Conservation (phyloP, 83 land plant genomes). For the Picea engelmannii region DNA sequence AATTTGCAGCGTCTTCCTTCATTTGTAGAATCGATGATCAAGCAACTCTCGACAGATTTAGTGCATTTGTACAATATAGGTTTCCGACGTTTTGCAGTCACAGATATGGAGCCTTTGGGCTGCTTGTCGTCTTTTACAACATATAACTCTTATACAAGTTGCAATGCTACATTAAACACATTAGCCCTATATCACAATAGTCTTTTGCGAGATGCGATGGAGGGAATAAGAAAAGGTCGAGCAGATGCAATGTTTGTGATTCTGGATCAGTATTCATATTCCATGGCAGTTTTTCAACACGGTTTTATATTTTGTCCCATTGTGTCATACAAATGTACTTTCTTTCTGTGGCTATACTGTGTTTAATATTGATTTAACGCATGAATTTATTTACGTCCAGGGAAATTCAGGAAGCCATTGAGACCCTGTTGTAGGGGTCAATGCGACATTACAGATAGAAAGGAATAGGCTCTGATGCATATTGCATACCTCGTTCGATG, state of each 20-base stretch:
- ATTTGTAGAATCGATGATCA: background rate
- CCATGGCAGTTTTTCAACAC: background rate
- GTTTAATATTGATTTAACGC: too few species aligned
- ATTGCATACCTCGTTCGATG: too few species aligned
- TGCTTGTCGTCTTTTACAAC: background rate
- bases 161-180: background rate
- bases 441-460: constrained; percentile 15
- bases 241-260: background rate
- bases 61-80: background rate
- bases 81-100: background rate
- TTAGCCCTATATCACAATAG: background rate
- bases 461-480: constrained; percentile 19
- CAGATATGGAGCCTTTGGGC: constrained; percentile 2
- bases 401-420: constrained; percentile 29
- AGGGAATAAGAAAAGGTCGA: background rate
- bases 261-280: background rate
- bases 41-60: background rate
- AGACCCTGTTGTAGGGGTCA: constrained; percentile 51
- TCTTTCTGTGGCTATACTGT: background rate
- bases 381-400: background rate
- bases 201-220: background rate
- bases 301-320: too few species aligned
- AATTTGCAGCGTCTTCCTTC: background rate
- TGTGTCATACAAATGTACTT: too few species aligned
- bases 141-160: background rate